A percentile compares a stretch with the other conserved stretches of the same genome.
Conservation (phyloP, 2,329 filamentous ascomycete genomes). For the Ambrosiella xylebori region DNA sequence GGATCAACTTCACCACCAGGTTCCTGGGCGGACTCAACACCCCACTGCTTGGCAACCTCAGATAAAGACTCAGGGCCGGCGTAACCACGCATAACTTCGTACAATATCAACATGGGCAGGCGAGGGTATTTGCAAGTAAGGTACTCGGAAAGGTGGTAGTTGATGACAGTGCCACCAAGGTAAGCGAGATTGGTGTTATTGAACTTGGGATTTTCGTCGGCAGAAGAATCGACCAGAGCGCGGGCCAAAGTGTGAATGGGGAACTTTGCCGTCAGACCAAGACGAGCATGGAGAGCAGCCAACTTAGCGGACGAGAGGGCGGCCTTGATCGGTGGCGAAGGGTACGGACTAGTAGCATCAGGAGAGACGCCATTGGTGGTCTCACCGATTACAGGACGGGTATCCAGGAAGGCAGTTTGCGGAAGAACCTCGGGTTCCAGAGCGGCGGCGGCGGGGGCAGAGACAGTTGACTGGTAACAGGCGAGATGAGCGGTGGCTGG, state of each 20-base stretch:
- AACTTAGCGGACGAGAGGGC: constrained; percentile 70
- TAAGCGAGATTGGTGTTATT: constrained; percentile 77
- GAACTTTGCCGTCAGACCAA: constrained; percentile 64
- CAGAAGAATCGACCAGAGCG: constrained; percentile 69
- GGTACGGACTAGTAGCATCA: constrained; percentile 28
- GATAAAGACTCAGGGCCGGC: constrained; percentile 58
- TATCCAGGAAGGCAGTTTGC: constrained; percentile 11
- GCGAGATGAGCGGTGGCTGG: constrained; percentile 10
- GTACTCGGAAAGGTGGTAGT: constrained; percentile 78
- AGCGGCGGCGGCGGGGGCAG: constrained; percentile 15
- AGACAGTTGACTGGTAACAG: constrained; percentile 22
- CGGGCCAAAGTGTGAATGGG: constrained; percentile 75
- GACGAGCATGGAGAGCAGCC: constrained; percentile 75
- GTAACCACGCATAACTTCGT: constrained; percentile 72
- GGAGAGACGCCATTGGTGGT: constrained; percentile 20
- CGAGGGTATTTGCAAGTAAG: constrained; percentile 81
- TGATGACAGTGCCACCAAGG: constrained; percentile 66
- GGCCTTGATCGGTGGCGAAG: constrained; percentile 53
- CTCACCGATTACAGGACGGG: constrained; percentile 15
- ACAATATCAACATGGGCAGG: constrained; percentile 73
- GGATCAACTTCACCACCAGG: constrained; percentile 87
- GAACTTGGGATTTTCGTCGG: constrained; percentile 61
- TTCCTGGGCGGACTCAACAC: constrained; percentile 69
- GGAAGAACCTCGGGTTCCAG: constrained; percentile 6
- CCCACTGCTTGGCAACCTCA: constrained; percentile 69